Base-by-base conservation (phyloP, 257 asterid species). In the Paraleonurus japonicus region DNA sequence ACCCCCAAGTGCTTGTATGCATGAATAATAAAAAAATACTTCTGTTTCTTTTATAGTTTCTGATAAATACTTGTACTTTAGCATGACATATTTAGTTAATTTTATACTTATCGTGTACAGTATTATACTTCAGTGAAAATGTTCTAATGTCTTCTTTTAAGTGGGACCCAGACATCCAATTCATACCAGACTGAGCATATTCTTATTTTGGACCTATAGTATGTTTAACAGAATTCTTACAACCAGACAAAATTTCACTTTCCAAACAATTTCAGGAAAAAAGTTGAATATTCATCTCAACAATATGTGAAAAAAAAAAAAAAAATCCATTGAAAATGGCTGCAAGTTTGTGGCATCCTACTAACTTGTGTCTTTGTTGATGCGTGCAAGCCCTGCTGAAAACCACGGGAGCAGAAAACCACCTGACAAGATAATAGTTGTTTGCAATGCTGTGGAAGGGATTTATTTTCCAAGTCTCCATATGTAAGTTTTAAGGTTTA, bases 361-460 rank as follows among this genome's bases (percentile, higher is more conserved):
- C 70, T 83, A 16, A 68, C 28, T 61, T 63, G 61, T 57, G 54
- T 65, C 58, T 72, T 17, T 65, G 65, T 53, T 71, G 74, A 74
- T 74, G 65, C 70, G 43, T 62, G 55, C 59, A 82, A 91, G 98
- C 71, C 75, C 85, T 15, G 77, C 78, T 53, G 89, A 86, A 77
- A 73, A 61, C 43, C 73, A 47, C 69, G 88, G 61, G 73, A 72
- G 82, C 75, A 77, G 74, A 73, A 72, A 24, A 64, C 79, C 76
- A 4, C 95, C 96, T 58, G 87, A 87, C 59, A 89, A 81, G 59
- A 68, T 92, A 65, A 54, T 77, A 30, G 97, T 95, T 70, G 85
- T 92, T 78, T 95, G 99, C 87, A 74, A 83, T 82, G 87, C 90
- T 24, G 70, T 92, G 65, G 95, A 85, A 82, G 99, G 85, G 82